A percentile compares a stretch with the other conserved stretches of the same genome.
phyloP scores from a whole-genome alignment of 495 filamentous ascomycete genomes.

The Hapsidospora chrysogenum region DNA sequence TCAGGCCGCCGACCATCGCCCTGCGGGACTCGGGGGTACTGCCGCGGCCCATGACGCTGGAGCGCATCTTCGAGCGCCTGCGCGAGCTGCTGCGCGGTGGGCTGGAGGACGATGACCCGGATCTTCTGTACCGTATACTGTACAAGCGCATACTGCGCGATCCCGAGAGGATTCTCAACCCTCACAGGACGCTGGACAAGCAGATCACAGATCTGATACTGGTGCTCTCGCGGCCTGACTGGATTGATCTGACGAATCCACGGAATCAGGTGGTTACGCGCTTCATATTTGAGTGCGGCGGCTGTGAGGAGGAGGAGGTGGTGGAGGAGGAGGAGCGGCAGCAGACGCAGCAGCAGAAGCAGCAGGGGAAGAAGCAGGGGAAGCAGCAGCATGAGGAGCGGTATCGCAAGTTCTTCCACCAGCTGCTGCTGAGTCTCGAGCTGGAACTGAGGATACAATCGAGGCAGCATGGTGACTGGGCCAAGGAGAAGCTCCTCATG shows the following conservation, averaged over 20 bases:
- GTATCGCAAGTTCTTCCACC: conserved; percentile 52
- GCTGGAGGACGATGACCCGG: conserved; percentile 37
- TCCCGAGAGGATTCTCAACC: conserved; percentile 29
- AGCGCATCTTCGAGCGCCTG: conserved; percentile 35
- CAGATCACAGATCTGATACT: conserved; percentile 54
- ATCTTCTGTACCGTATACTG: conserved; percentile 34
- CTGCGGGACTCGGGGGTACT: conserved; percentile 31
- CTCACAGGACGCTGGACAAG: conserved; percentile 40
- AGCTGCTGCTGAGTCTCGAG: conserved; percentile 51
- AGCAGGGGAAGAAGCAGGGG: background rate
- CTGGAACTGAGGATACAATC: conserved; percentile 45
- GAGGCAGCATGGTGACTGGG: conserved; percentile 28
- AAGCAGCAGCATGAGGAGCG: conserved; percentile 7
- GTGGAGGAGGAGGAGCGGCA: background rate
- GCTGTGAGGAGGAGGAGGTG: no score
- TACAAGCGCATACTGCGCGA: conserved; percentile 34
- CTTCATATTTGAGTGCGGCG: conserved; percentile 36
- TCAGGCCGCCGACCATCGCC: conserved; percentile 24
- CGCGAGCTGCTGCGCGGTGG: conserved; percentile 32
- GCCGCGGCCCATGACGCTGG: conserved; percentile 35
- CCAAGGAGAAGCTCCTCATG: conserved; percentile 36
- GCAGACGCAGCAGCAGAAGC: no score
- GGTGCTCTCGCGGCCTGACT: conserved; percentile 40
- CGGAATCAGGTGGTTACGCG: conserved; percentile 49
- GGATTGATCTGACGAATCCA: conserved; percentile 50